Evolutionary conservation across 1,139 yeast genomes (phyloP), one percentile per base, ranked within the genome.

Genomic region (Pichia sp.): DNA sequence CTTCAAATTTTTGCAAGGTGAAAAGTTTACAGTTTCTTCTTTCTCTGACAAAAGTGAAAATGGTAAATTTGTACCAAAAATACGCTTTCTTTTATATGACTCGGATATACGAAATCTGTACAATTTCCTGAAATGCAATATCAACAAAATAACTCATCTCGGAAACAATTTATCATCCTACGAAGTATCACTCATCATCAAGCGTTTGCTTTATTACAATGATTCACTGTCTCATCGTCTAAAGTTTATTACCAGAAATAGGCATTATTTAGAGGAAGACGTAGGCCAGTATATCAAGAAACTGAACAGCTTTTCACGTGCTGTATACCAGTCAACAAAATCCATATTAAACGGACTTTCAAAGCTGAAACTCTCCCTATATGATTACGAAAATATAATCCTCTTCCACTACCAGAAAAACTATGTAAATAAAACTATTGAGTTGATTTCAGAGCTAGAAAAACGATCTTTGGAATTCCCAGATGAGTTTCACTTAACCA

Each of bases 371-470:
- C 44, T 56, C n/a, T 41, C 46, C 4, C 41, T 58, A 2, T 25
- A 49, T 4, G 68, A 65, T 47, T 66, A 61, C 52, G 66, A 63
- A 45, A 55, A 58, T 23, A 53, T 64, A 9, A 53, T 62, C 12
- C 47, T 51, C 13, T 58, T 62, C 26, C 59, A 60, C 45, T 50
- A 57, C 44, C 41, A 49, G 22, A 54, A 57, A 25, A 48, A 58
- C 19, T 40, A 53, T 16, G 52, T 53, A 28, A 16, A 26, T 10
- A 54, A 58, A 41, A 62, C 67, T 3, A 55, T 62, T 9, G 49
- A 53, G 4, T 10, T 55, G 2, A 55, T 65, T 7, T 34, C 56
- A 4, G 54, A 56, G 21, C 26, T 60, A 6, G 68, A 64, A 44
- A 41, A 51, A 3, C 52, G 51, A 3, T 45, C 51, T 6, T 12